Base-by-base conservation (phyloP, 1,139 yeast genomes). In the Taiozyma sp. region DNA sequence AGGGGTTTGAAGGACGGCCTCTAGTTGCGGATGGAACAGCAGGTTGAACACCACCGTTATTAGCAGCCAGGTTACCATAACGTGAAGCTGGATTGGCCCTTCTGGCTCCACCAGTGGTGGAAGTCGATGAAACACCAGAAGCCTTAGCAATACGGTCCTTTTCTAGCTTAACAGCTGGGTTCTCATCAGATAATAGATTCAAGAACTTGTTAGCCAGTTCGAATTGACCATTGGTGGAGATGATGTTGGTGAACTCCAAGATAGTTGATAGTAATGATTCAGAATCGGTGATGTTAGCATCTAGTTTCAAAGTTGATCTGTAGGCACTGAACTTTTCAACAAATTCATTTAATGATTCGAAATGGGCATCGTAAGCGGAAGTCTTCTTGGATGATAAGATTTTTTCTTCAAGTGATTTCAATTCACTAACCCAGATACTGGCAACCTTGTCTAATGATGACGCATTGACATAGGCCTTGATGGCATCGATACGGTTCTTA, bases 351-450 rank as follows among this genome's bases (percentile, higher is more conserved):
- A 93, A 76, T 8, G 96, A 87, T 60, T 82, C 87, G 59, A 87
- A 83, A 65, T 92, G 91, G 23, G 97, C 96, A 57, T 87, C 96
- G 51, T 87, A 86, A 4, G 89, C 84, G n/a, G 90, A 77, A 27
- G 70, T 71, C 36, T 72, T 68, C 28, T 73, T 69, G 7, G 75
- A 67, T 51, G 73, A 68, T 56, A 83, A 70, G 52, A 81, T 72
- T 51, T 73, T 72, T 12, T 70, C 62, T 69, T 92, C 96, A 53
- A 78, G 70, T 0, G 69, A 73, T 24, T 81, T 76, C 57, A 90
- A 72, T 67, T 93, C 99, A 43, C 79, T 73, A 51, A 89, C 77
- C 99, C 99, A 95, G 56, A 95, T 80, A 22, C 75, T 70, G 3
- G 96, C 82, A 49, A 89, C 84, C 64, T 85, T 88, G 56, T 87